Evolutionary conservation across 2,329 filamentous ascomycete genomes (phyloP), one percentile per base, ranked within the genome.

Genomic region (Xylariaceae sp.): DNA sequence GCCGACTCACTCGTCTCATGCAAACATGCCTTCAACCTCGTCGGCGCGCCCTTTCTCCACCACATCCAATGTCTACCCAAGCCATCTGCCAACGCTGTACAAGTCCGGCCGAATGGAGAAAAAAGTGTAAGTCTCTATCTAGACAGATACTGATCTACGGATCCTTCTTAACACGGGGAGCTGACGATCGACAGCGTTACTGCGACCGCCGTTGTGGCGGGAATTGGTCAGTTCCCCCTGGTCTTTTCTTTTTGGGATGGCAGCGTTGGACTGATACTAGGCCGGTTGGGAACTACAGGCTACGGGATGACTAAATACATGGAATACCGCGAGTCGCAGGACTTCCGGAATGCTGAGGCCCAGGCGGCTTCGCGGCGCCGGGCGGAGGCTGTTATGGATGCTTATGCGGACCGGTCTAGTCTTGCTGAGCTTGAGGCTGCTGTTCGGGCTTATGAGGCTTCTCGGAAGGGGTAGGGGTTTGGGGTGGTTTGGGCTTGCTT

Each of bases 331-430:
- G 55, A 63, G 8, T 51, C 61, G 9, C 61, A 62, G 39, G 34
- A 60, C 5, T 61, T 62, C 48, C 54, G 53, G 10, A 74, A 53
- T 66, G 67, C 51, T 61, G 58, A 62, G 56, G 36, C 52, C 16
- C 51, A 58, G 19, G 58, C 70, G 41, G 68, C 70, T 36, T 63
- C 61, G n/a, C 69, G 71, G 48, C 67, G 54, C 15, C 58, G 67
- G 37, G 67, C 67, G 45, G 71, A 76, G 54, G 70, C 72, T 18
- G 68, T 75, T 51, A 69, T 78, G 66, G 72, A 79, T 34, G 72
- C 77, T 53, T 80, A 80, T 54, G 76, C 77, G 44, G 76, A 77
- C 56, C 71, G 76, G 13, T 73, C 73, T 26, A 79, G 72, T 57
- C 68, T 80, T 3, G 72, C 74, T 22, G 74, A 74, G 57, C 67